Evolutionary conservation across 2,329 filamentous ascomycete species (phyloP).

Genomic region (Fusarium piperis): DNA sequence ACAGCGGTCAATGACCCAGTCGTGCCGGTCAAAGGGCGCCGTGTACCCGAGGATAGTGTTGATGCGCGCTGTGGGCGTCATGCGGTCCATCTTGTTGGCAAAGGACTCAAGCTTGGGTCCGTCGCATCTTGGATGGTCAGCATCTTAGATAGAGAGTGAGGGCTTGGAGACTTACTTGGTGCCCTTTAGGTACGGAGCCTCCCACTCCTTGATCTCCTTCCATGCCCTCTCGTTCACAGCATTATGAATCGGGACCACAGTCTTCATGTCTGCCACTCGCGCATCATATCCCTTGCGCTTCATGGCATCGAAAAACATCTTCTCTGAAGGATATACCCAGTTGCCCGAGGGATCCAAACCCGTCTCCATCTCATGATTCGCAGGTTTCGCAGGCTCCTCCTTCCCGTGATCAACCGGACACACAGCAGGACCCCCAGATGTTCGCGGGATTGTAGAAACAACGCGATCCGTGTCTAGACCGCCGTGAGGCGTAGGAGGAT

Average conservation of each 20-base stretch:
- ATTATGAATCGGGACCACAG: conserved; percentile 97
- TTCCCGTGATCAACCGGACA: conserved; percentile 54
- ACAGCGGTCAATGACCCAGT: conserved; percentile 96
- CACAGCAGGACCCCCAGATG: conserved; percentile 50
- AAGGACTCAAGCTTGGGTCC: conserved; percentile 88
- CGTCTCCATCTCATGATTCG: conserved; percentile 83
- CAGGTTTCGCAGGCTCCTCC: conserved; percentile 44
- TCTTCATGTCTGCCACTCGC: conserved; percentile 80
- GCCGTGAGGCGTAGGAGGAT: conserved; percentile 17
- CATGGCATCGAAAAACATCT: conserved; percentile 98
- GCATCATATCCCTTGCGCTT: conserved; percentile 85
- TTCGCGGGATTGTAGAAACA: conserved; percentile 81
- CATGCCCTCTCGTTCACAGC: conserved; percentile 97
- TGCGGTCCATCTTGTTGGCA: conserved; percentile 71
- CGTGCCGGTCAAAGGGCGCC: conserved; percentile 92
- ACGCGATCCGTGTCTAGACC: conserved; percentile 73
- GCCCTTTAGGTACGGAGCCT: conserved; percentile 70
- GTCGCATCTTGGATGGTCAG: conserved; percentile 58
- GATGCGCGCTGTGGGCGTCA: conserved; percentile 85
- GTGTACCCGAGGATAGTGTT: conserved; percentile 90
- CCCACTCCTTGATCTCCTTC: conserved; percentile 91
- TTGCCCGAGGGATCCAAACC: conserved; percentile 80
- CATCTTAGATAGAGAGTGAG: rapidly evolving
- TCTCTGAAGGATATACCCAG: conserved; percentile 97
- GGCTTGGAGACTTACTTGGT: conserved; percentile 59